Base-by-base conservation (phyloP, 202 grass and related monocot genomes). In the Carex arenaria region DNA sequence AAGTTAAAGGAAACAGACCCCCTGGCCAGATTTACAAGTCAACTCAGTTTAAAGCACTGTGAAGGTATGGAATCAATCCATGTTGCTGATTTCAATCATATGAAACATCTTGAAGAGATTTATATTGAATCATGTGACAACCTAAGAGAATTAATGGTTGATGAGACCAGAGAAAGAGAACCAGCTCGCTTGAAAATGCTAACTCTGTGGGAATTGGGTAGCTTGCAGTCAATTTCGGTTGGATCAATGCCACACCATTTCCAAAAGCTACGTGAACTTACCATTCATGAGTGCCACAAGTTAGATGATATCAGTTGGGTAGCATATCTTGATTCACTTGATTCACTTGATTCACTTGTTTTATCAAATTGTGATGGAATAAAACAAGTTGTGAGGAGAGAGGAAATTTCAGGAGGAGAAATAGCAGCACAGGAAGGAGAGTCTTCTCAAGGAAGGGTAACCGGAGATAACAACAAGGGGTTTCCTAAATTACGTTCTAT, bases 21-120 rank as follows among this genome's bases (percentile, higher is more conserved):
- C 67, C 85, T 97, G 64, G 94, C 91, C 7, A 97, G 83, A 84
- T 89, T 85, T 36, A 97, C 91, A 36, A 80, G 62, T 10, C 69
- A 82, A 51, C 67, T 97, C 86, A 89, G 89, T 67, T 69, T 97
- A 64, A 92, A 91, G 80, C 83, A 85, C 38, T 97, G 94, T 64
- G 36, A 28, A 45, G 54, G 82, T 10, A 97, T 94, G 90, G 51
- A 87, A 1, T 89, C 80, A 40, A 83, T 94, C 60, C 87, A 86
- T 70, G 88, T 97, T 40, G 91, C 91, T 2, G 90, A 89, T 57
- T 89, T 97, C 60, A 86, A 87, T 83, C 86, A 89, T 6, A 89
- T 94, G 91, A 51, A 66, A 76, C 86, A 86, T 63, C 91, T 97
- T 9, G 83, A 92, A 74, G 94, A 94, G 83, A 61, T 97, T 31